A percentile compares a stretch with the other conserved stretches of the same genome.
These are phyloP conservation scores for Tardiomyces depauwii DNA, from an alignment of 1,139 yeast genomes.

Conservation along the genomic window DNA sequence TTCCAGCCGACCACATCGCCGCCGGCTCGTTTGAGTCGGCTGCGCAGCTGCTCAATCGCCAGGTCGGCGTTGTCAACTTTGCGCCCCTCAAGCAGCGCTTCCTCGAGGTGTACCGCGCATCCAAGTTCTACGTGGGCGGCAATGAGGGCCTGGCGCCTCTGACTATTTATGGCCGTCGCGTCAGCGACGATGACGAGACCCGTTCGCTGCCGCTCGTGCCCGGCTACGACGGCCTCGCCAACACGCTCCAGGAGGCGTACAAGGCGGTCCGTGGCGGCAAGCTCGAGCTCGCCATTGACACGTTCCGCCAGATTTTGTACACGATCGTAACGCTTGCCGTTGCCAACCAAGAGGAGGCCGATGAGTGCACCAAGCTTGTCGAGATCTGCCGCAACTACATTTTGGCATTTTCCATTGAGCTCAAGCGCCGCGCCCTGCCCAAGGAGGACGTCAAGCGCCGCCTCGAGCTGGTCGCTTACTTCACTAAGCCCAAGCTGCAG, in stretches of 20 bases:
- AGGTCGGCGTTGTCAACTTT: conserved; percentile 74
- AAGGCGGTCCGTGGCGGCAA: conserved; percentile 74
- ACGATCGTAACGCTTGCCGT: conserved; percentile 65
- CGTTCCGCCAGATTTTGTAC: conserved; percentile 73
- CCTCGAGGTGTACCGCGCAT: conserved; percentile 69
- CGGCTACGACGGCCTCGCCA: conserved; percentile 52
- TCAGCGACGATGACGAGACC: conserved; percentile 30
- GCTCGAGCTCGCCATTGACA: conserved; percentile 64
- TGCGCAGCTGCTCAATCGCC: conserved; percentile 81
- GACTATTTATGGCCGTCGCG: conserved; percentile 59
- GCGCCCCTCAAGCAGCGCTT: conserved; percentile 81
- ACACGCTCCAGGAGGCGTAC: conserved; percentile 62
- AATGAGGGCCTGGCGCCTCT: conserved; percentile 64
- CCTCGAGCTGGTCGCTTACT: conserved; percentile 90
- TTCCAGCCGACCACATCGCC: conserved; percentile 90
- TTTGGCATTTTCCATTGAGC: conserved; percentile 81
- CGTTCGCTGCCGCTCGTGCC: conserved; percentile 58
- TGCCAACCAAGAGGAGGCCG: conserved; percentile 60
- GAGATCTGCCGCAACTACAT: conserved; percentile 80
- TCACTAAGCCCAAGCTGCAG: conserved; percentile 74
- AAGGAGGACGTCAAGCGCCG: conserved; percentile 68
- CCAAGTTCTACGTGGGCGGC: conserved; percentile 67
- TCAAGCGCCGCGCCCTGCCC: conserved; percentile 72
- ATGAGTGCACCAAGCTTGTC: conserved; percentile 62
- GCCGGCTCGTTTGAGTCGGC: conserved; percentile 97